phyloP scores from a whole-genome alignment of 2,329 filamentous ascomycete species.

The Fusarium circinatum region DNA sequence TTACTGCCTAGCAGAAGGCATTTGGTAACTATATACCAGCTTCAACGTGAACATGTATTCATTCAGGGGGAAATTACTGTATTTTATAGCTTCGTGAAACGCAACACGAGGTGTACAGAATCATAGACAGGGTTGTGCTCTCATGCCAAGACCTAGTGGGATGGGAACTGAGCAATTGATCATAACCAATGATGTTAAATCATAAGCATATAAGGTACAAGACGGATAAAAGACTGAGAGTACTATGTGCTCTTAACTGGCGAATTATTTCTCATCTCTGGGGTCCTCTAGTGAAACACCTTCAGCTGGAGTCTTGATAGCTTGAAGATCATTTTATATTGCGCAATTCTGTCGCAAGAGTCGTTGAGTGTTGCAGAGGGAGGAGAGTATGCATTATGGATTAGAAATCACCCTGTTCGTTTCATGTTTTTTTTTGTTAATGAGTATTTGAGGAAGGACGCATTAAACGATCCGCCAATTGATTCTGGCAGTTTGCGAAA shows the following conservation, averaged over 20 bases:
- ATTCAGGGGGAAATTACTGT: not conserved
- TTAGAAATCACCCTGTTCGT: not conserved
- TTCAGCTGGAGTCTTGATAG: not conserved
- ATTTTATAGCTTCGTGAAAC: not conserved
- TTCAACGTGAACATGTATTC: not conserved
- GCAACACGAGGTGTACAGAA: not conserved
- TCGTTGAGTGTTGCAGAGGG: not conserved
- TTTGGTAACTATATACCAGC: not conserved
- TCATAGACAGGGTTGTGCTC: not conserved
- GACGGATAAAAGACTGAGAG: no score
- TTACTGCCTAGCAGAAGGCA: constrained; percentile 1
- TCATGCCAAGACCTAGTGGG: not conserved
- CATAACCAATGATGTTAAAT: not conserved
- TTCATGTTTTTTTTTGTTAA: not conserved
- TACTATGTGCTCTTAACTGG: not conserved
- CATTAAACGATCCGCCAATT: not conserved
- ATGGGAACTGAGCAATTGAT: not conserved
- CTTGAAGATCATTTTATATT: not conserved
- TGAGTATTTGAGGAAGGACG: not conserved
- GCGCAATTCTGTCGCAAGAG: not conserved
- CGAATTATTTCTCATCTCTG: not conserved
- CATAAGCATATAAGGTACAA: not conserved
- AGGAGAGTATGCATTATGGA: not conserved
- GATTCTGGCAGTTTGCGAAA: not conserved
- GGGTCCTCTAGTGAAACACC: not conserved